phyloP scores from a whole-genome alignment of 1,284 basidiomycete genomes.

The Apiotrichum gracile region DNA sequence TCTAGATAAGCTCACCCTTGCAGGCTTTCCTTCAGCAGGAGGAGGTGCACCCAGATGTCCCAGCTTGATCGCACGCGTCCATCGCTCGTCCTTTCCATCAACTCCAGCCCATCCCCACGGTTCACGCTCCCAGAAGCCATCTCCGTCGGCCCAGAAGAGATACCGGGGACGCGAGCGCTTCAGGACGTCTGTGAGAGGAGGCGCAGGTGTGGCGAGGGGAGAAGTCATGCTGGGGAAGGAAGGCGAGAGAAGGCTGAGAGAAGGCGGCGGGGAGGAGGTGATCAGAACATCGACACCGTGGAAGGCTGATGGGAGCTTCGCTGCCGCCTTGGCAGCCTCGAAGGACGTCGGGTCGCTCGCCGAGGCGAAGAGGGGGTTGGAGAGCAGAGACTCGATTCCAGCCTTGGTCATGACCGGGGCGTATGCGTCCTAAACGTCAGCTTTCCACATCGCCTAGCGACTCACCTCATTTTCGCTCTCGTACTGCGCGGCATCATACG shows the following conservation, averaged over 20 bases:
- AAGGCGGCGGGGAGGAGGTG: conserved; percentile 69
- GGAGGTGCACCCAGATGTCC: conserved; percentile 72
- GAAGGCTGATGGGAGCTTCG: conserved; percentile 50
- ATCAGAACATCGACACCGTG: conserved; percentile 77
- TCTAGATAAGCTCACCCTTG: conserved; percentile 57
- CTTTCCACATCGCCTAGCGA: background rate
- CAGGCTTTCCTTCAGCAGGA: conserved; percentile 59
- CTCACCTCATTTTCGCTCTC: conserved; percentile 16
- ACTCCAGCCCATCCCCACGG: conserved; percentile 74
- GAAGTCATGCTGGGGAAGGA: conserved; percentile 51
- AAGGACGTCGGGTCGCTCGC: conserved; percentile 52
- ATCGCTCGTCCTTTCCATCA: conserved; percentile 53
- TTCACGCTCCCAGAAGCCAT: conserved; percentile 82
- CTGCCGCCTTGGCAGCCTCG: conserved; percentile 63
- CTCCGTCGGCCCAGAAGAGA: conserved; percentile 53
- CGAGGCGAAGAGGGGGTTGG: conserved; percentile 48
- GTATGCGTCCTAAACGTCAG: conserved; percentile 58
- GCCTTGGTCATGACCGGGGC: conserved; percentile 65
- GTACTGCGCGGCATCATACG: conserved; percentile 60
- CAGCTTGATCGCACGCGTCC: conserved; percentile 70
- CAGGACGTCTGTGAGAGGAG: conserved; percentile 63
- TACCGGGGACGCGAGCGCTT: conserved; percentile 44
- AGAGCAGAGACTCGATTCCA: conserved; percentile 58
- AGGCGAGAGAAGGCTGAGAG: conserved; percentile 62
- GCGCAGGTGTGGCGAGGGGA: conserved; percentile 49